Percentiles rank a stretch among this genome's conserved stretches.
phyloP scores from a whole-genome alignment of 441 rosid species.

The Croton laevigatus region DNA sequence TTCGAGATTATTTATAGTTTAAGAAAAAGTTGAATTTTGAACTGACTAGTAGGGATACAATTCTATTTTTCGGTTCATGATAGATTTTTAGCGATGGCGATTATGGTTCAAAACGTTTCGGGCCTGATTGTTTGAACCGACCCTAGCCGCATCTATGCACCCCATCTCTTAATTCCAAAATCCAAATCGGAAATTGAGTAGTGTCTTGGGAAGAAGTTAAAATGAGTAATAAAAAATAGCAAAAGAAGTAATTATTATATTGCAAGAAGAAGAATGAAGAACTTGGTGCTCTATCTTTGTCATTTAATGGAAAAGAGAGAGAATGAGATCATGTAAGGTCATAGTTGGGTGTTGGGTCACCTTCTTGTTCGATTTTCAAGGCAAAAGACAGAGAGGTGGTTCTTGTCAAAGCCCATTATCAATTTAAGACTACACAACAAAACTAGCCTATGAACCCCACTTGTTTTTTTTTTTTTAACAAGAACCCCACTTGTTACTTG shows the following conservation, averaged over 20 bases:
- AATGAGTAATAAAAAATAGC: background rate
- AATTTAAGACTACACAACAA: background rate
- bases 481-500: background rate
- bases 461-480: too few relatives aligned
- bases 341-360: constrained; percentile 15
- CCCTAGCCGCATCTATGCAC: too few relatives aligned
- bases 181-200: too few relatives aligned
- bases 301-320: background rate
- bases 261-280: background rate
- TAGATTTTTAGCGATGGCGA: too few relatives aligned
- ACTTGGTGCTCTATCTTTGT: constrained; percentile 14
- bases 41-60: too few relatives aligned
- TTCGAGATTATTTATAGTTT: too few relatives aligned
- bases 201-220: background rate
- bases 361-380: background rate
- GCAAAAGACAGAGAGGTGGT: background rate
- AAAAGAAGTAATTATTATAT: background rate
- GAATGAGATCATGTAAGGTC: background rate
- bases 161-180: too few relatives aligned
- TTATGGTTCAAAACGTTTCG: too few relatives aligned
- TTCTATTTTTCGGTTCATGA: too few relatives aligned
- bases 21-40: too few relatives aligned
- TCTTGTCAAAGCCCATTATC: background rate
- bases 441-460: background rate
- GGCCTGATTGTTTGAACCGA: too few relatives aligned